phyloP scores from a whole-genome alignment of 495 filamentous ascomycete genomes.

The Penicillium waksmanii region DNA sequence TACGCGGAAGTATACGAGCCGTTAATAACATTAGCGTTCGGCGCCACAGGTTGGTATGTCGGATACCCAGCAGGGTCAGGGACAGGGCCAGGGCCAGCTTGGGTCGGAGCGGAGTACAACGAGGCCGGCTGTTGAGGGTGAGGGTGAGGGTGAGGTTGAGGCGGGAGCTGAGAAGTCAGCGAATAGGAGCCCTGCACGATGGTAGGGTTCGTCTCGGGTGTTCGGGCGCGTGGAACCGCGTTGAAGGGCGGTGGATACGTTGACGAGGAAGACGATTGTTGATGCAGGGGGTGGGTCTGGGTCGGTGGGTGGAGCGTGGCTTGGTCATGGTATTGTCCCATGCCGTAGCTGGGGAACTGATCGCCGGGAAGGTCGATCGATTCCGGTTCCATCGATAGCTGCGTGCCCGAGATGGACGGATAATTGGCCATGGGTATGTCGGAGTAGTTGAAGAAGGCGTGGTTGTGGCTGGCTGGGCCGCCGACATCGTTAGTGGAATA shows the following conservation, averaged over 20 bases:
- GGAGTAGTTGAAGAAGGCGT: conserved; percentile 15
- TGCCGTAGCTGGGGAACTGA: conserved; percentile 17
- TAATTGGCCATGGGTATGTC: conserved; percentile 24
- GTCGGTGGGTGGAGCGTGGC: conserved; percentile 20
- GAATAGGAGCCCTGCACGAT: conserved; percentile 34
- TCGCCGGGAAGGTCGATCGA: conserved; percentile 25
- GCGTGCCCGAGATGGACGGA: conserved; percentile 31
- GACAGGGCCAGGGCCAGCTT: too few relatives aligned
- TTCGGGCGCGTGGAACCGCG: conserved; percentile 28
- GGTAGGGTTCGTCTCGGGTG: conserved; percentile 27
- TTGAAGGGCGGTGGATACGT: conserved; percentile 48
- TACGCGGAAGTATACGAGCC: conserved; percentile 23
- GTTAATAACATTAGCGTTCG: conserved; percentile 5
- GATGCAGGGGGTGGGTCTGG: conserved; percentile 36
- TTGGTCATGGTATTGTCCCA: conserved; percentile 20
- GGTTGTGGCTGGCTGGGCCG: conserved; percentile 11
- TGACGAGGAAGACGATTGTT: conserved; percentile 31
- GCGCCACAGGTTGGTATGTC: conserved; percentile 24
- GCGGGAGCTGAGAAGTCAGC: conserved; percentile 17
- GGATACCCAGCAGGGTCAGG: background rate
- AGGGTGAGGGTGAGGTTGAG: conserved; percentile 13
- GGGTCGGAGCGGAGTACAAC: background rate
- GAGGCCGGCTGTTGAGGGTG: conserved; percentile 18
- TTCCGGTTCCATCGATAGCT: conserved; percentile 38
- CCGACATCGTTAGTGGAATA: conserved; percentile 24